Percentiles rank a stretch among this genome's conserved stretches.
Conservation (phyloP, 2,329 filamentous ascomycete genomes). For the Fusarium illudens region DNA sequence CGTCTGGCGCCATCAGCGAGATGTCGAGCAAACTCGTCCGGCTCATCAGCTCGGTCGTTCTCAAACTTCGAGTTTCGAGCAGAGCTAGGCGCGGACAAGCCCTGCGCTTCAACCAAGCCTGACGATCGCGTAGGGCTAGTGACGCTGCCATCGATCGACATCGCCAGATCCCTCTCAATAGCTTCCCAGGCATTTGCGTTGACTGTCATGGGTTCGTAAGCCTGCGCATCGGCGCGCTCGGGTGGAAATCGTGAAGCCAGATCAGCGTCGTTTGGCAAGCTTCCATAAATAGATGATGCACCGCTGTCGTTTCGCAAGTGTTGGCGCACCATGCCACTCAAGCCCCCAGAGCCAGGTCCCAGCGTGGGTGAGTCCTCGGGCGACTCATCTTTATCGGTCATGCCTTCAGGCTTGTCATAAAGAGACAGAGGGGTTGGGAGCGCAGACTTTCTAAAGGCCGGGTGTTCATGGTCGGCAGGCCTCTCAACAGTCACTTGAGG, state of each 20-base stretch:
- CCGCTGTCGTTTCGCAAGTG: slow-evolving; percentile 86
- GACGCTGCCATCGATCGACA: slow-evolving; percentile 39
- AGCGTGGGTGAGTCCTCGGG: slow-evolving; percentile 79
- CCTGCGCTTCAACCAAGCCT: slow-evolving; percentile 29
- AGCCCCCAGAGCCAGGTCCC: slow-evolving; percentile 67
- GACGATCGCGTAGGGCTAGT: slow-evolving; percentile 34
- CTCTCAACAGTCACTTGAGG: slow-evolving; percentile 54
- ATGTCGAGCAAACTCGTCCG: slow-evolving; percentile 75
- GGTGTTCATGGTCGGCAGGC: slow-evolving; percentile 63
- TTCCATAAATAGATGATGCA: slow-evolving; percentile 78
- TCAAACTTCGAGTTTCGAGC: slow-evolving; percentile 36
- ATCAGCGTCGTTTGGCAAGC: slow-evolving; percentile 51
- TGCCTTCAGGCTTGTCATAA: slow-evolving; percentile 14
- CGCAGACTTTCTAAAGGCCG: slow-evolving; percentile 59
- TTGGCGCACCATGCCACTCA: slow-evolving; percentile 83
- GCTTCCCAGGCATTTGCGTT: slow-evolving; percentile 57
- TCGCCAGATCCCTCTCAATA: slow-evolving; percentile 43
- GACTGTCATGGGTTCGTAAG: slow-evolving; percentile 37
- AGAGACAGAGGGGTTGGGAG: slow-evolving; percentile 55
- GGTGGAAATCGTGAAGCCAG: slow-evolving; percentile 47
- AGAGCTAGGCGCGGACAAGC: slow-evolving; percentile 1
- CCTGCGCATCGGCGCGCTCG: slow-evolving; percentile 43
- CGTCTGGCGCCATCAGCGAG: slow-evolving; percentile 74
- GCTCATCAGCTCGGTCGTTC: slow-evolving; percentile 60
- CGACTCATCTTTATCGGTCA: slow-evolving; percentile 18